Conservation (phyloP, 257 asterid species). For the Avicennia marina region DNA sequence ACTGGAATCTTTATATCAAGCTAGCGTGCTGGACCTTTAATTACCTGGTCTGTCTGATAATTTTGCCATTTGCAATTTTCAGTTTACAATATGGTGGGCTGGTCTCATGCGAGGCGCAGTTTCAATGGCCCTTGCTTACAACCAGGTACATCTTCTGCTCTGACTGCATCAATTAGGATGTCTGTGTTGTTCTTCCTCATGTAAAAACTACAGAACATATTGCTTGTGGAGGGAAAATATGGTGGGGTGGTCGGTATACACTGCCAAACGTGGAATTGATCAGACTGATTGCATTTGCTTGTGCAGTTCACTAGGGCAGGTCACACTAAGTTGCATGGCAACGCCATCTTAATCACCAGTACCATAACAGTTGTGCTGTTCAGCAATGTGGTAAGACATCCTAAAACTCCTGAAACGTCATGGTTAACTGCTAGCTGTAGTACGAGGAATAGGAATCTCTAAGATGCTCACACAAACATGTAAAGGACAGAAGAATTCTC, state of each 20-base stretch:
- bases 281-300: conserved; percentile 12
- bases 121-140: conserved; percentile 98
- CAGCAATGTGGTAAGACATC: conserved; percentile 81
- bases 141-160: conserved; percentile 48
- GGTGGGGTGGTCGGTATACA: no score
- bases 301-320: conserved; percentile 77
- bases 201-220: no score
- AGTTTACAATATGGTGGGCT: conserved; percentile 95
- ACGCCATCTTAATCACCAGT: conserved; percentile 87
- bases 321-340: conserved; percentile 58
- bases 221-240: no score
- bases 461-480: no score
- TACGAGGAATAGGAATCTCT: no score
- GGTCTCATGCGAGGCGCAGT: conserved; percentile 99
- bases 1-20: background rate
- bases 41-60: background rate
- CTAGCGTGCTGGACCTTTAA: background rate
- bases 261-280: background rate
- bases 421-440: no score
- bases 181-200: background rate
- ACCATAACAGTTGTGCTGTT: conserved; percentile 91
- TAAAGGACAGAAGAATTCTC: no score
- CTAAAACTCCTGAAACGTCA: no score
- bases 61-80: conserved; percentile 1
- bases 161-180: background rate